phyloP scores from a whole-genome alignment of 2,329 filamentous ascomycete species.

The Cladosporium phlei region DNA sequence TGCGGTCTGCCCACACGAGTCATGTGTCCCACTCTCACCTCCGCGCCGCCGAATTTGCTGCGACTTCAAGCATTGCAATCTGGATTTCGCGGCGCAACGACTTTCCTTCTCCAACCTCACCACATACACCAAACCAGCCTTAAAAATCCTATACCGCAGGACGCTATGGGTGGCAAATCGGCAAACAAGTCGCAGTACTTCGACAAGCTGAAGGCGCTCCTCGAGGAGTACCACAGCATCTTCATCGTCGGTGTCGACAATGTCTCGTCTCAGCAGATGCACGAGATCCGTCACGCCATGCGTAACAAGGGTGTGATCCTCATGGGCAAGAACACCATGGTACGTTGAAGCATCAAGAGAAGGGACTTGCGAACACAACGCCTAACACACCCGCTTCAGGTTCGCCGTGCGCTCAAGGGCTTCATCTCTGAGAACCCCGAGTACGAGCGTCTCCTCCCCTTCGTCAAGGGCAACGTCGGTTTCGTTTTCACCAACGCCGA shows the following conservation, averaged over 20 bases:
- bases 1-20: no score
- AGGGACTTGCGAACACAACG: constrained; percentile 2
- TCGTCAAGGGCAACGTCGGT: constrained; percentile 95
- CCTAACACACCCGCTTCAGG: constrained; percentile 44
- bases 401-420: constrained; percentile 94
- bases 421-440: constrained; percentile 87
- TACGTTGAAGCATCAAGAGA: constrained; percentile 39
- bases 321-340: constrained; percentile 99
- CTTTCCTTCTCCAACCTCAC: background rate
- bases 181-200: constrained; percentile 95
- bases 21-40: no score
- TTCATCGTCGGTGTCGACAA: constrained; percentile 84
- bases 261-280: constrained; percentile 99
- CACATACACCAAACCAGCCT: constrained; percentile 18
- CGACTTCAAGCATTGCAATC: constrained; percentile 1
- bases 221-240: constrained; percentile 94
- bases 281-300: constrained; percentile 94
- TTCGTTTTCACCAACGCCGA: constrained; percentile 99
- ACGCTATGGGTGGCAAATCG: constrained; percentile 59
- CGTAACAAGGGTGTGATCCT: constrained; percentile 89
- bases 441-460: constrained; percentile 95
- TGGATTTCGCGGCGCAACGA: background rate
- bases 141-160: constrained; percentile 34
- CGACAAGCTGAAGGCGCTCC: constrained; percentile 97
- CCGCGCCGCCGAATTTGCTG: constrained; percentile 3